Evolutionary conservation across 2,329 filamentous ascomycete genomes (phyloP).

Genomic region (Trichothecium roseum): DNA sequence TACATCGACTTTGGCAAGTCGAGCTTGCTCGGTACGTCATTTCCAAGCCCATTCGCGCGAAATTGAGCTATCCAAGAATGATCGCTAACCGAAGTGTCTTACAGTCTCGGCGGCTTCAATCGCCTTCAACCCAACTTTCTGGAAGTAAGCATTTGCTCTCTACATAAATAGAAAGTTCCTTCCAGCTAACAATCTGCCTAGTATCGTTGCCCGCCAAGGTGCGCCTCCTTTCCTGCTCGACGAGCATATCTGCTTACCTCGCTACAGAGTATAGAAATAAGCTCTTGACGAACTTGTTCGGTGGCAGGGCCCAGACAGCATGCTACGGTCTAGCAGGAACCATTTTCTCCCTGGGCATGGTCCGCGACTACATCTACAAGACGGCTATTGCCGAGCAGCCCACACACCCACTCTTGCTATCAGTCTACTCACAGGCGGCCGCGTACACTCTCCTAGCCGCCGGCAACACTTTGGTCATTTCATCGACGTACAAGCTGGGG

Average conservation of each 20-base stretch:
- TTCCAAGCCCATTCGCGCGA: neutral
- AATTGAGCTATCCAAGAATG: conserved; percentile 8
- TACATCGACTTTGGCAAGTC: conserved; percentile 59
- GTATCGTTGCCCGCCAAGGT: conserved; percentile 78
- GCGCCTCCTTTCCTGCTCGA: conserved; percentile 10
- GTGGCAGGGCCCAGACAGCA: conserved; percentile 64
- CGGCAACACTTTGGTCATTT: conserved; percentile 79
- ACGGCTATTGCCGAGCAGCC: conserved; percentile 68
- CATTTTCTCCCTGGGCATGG: conserved; percentile 85
- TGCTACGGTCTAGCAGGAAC: conserved; percentile 83
- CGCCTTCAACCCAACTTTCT: conserved; percentile 96
- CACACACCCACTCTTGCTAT: conserved; percentile 60
- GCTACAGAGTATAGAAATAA: conserved; percentile 79
- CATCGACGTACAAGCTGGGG: conserved; percentile 84
- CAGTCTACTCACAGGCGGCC: conserved; percentile 45
- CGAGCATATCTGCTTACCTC: neutral
- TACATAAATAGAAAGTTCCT: neutral
- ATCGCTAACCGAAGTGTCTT: conserved; percentile 9
- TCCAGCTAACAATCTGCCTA: conserved; percentile 20
- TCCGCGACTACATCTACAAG: conserved; percentile 85
- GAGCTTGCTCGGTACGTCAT: conserved; percentile 52
- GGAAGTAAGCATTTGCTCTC: conserved; percentile 65
- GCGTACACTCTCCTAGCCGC: conserved; percentile 61
- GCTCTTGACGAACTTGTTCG: conserved; percentile 76
- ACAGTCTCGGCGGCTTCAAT: conserved; percentile 73